Base-by-base conservation (phyloP, 83 land plant species). In the Picea abies region DNA sequence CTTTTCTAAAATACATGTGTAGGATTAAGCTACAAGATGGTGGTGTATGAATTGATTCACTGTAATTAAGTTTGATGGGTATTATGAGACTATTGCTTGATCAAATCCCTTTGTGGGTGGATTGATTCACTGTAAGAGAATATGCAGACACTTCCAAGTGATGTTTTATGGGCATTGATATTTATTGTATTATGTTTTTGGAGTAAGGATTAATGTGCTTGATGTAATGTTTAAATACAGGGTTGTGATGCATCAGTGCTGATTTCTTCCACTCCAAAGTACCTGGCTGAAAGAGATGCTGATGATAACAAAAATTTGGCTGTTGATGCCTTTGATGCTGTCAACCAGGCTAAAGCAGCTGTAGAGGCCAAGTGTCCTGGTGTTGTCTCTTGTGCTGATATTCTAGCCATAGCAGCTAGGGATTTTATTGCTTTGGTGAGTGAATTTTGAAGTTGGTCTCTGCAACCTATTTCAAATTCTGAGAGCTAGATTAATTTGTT, bases 321-420 rank as follows among this genome's bases (percentile, higher is more conserved):
- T 47, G 77, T 19, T 2, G 82, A 58, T 49, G 79, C 81, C 25
- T 82, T 82, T 56, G 79, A 73, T 41, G 41, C 65, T n/a, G 26
- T 81, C 37, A 69, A 26, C 29, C 23, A 17, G 19, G 82, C 82
- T 22, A 81, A 81, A 52, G 77, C 82, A 69, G 82, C 76, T 23
- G 82, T 81, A 32, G 82, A 81, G 82, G 72, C 82, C 82, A 81
- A 81, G 37, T 81, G 82, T 29, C 82, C 82, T 15, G 77, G 60
- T 9, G 60, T 81, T 69, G 82, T 81, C 60, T 81, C 82, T 4
- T 81, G 82, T 68, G 82, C 82, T 44, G 82, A 81, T 52, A 68
- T 81, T 81, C 77, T 81, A 47, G 82, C 82, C 58, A 68, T 81
- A 44, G 82, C 82, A 25, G 76, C 82, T 78, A 81, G 82, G 39